Evolutionary conservation across 345 rosid genomes (phyloP), one percentile per base, ranked within the genome.

Genomic region (Camelina laxa): DNA sequence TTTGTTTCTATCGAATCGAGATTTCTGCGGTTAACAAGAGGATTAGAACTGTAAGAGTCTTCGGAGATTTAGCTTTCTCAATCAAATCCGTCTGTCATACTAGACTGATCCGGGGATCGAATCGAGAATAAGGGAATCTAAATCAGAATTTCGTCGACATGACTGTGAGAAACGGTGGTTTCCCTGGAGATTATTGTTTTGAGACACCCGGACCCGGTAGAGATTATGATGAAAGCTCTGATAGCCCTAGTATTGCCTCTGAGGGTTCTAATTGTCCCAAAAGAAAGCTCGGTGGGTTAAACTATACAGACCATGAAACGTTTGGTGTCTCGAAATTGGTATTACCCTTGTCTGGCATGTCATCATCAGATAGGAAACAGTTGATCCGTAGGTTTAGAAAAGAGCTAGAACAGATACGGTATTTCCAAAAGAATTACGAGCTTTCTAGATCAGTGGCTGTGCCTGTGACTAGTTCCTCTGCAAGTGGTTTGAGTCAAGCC

Each of bases 361-460:
- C 92, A 60, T 72, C 80, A 54, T 45, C 42, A 9, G 96, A 88
- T 59, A 89, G 93, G 80, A 93, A 83, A 64, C 82, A 73, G 47
- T 77, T 91, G 71, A 80, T 79, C 61, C 55, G 38, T 54, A 87
- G 81, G 76, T 80, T 93, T 71, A 83, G 75, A 75, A 74, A 35
- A 65, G 98, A 91, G 61, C 91, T 91, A 57, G 88, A 87, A 68
- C 85, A 87, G 70, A 79, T 89, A 50, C 82, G 85, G 62, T 9
- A 53, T 30, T 81, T 87, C 12, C 88, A 81, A 77, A 87, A 79
- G 36, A 91, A 55, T 69, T 74, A 82, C 50, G 83, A 63, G 49
- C 73, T 81, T 48, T 67, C 85, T 17, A 71, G 82, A 57, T 56
- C 89, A 5, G 59, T 70, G 78, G 70, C 75, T 45, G 73, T 70